Conservation (phyloP, 805 yeast species). For the Metschnikowia dekortorum region DNA sequence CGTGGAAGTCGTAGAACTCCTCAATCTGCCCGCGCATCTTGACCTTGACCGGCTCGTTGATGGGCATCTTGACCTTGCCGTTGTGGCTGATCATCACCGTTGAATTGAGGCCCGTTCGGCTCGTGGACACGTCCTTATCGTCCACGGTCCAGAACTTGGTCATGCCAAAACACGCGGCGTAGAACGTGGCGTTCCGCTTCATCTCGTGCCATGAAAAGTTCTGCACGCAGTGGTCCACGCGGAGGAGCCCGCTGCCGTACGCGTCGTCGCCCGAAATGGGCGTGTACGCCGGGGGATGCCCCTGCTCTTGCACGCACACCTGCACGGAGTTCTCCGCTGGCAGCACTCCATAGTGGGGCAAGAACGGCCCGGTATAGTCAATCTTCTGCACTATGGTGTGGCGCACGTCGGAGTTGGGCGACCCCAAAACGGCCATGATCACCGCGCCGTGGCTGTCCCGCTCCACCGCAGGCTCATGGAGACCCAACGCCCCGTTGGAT, state of each 20-base stretch:
- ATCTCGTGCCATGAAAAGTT: constrained; percentile 69
- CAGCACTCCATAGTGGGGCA: constrained; percentile 45
- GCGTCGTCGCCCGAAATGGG: constrained; percentile 51
- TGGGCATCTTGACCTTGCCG: constrained; percentile 70
- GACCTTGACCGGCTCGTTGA: constrained; percentile 79
- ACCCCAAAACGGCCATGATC: constrained; percentile 42
- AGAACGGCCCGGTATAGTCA: constrained; percentile 37
- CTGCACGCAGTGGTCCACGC: constrained; percentile 78
- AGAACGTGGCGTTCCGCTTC: constrained; percentile 53
- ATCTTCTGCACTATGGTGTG: constrained; percentile 63
- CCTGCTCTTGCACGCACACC: neutral
- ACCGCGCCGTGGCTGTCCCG: constrained; percentile 50
- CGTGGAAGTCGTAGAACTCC: constrained; percentile 69
- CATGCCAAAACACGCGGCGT: constrained; percentile 64
- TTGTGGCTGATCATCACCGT: constrained; percentile 71
- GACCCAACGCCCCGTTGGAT: constrained; percentile 46
- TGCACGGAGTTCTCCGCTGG: neutral
- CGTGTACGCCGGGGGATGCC: constrained; percentile 78
- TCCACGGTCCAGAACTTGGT: constrained; percentile 83
- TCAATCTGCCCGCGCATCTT: constrained; percentile 69
- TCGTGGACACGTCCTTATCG: constrained; percentile 68
- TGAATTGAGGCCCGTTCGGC: constrained; percentile 63
- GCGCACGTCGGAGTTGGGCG: constrained; percentile 53
- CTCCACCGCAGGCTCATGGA: constrained; percentile 23
- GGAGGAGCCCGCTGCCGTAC: constrained; percentile 30